phyloP scores from a whole-genome alignment of 495 filamentous ascomycete genomes.

The Cercophora scortea region DNA sequence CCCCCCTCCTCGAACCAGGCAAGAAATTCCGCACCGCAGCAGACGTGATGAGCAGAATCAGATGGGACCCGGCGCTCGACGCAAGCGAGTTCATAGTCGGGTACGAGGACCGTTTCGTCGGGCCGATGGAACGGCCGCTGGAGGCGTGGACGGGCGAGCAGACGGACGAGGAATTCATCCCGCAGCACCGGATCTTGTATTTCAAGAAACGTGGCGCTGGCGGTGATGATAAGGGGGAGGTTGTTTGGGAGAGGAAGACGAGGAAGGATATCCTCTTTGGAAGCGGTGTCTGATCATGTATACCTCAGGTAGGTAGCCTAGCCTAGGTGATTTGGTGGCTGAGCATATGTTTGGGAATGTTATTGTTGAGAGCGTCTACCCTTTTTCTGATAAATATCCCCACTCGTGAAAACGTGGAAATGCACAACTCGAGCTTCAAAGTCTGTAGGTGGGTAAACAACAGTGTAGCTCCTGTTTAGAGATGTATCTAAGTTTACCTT shows the following conservation, averaged over 20 bases:
- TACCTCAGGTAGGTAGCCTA: no score
- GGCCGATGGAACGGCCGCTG: constrained; percentile 53
- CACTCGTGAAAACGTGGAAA: no score
- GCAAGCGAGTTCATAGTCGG: constrained; percentile 60
- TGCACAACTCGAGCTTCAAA: no score
- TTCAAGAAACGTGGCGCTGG: constrained; percentile 43
- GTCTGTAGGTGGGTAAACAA: no score
- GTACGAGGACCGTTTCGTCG: constrained; percentile 68
- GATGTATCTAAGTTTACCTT: no score
- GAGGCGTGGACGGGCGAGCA: constrained; percentile 65
- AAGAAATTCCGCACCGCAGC: constrained; percentile 35
- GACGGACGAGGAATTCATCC: constrained; percentile 81
- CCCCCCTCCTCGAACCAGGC: constrained; percentile 7
- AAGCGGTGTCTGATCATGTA: constrained; percentile 14
- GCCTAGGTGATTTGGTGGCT: no score
- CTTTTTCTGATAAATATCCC: no score
- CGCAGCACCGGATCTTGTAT: constrained; percentile 68
- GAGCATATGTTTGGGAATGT: no score
- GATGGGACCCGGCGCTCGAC: constrained; percentile 60
- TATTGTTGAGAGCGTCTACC: no score
- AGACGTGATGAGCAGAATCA: constrained; percentile 66
- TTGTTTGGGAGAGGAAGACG: constrained; percentile 51
- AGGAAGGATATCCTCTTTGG: constrained; percentile 38
- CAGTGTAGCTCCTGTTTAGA: no score
- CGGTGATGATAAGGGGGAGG: constrained; percentile 30